These are phyloP conservation scores for Lathyrus sativus DNA, from an alignment of 306 rosid genomes.

Conservation along the genomic window DNA sequence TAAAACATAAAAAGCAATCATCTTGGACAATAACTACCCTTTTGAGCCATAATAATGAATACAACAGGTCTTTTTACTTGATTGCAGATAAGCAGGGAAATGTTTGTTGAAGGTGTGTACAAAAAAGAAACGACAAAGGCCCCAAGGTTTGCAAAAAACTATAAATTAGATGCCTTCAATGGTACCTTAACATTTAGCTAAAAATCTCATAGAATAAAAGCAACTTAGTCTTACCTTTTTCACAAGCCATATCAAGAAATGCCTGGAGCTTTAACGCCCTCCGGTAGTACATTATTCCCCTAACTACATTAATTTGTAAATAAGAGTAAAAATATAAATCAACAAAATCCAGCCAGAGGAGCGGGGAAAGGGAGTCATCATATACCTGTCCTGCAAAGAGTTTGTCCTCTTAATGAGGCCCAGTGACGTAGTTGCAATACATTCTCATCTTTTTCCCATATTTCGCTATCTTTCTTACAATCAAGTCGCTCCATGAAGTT, in stretches of 20 bases:
- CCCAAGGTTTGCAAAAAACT: slow-evolving; percentile 25
- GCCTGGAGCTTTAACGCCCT: slow-evolving; percentile 98
- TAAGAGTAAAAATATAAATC: slow-evolving; percentile 36
- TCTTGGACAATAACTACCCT: slow-evolving; percentile 24
- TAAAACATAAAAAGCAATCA: slow-evolving; percentile 28
- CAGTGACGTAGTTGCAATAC: slow-evolving; percentile 90
- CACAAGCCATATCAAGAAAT: slow-evolving; percentile 95
- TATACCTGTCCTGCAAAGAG: slow-evolving; percentile 91
- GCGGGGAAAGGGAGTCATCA: slow-evolving; percentile 32
- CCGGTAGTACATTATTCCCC: slow-evolving; percentile 98
- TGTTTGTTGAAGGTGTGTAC: slow-evolving; percentile 17
- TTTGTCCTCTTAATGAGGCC: slow-evolving; percentile 97
- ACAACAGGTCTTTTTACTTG: slow-evolving; percentile 11
- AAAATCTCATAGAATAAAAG: slow-evolving; percentile 33
- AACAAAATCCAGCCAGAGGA: slow-evolving; percentile 25
- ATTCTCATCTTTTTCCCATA: slow-evolving; percentile 92
- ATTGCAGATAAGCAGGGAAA: slow-evolving; percentile 15
- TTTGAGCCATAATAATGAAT: slow-evolving; percentile 32
- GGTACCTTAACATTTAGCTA: slow-evolving; percentile 15
- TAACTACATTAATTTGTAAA: slow-evolving; percentile 55
- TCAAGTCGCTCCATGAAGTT: slow-evolving; percentile 95
- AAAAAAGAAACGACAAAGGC: slow-evolving; percentile 22
- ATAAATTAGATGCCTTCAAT: slow-evolving; percentile 25
- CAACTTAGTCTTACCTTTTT: slow-evolving; percentile 55
- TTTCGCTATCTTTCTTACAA: slow-evolving; percentile 75